Conservation (phyloP, 352 stramenopile genomes). For the Elongisporangium prolatum region DNA sequence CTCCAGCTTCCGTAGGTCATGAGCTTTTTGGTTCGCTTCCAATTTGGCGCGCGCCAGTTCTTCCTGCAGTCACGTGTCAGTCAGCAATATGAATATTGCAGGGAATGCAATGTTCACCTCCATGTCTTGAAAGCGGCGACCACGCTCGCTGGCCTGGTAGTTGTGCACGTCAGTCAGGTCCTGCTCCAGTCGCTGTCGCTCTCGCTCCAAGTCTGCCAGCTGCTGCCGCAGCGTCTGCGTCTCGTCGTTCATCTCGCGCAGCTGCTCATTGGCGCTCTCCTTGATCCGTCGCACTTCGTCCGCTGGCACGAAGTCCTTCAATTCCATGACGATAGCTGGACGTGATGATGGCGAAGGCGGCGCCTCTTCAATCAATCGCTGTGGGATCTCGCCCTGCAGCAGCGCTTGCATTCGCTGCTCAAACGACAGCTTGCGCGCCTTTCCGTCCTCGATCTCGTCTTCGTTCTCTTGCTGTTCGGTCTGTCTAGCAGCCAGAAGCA, state of each 20-base stretch:
- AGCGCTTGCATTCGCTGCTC: conserved; percentile 51
- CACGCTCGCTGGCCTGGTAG: conserved; percentile 61
- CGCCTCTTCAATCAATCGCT: conserved; percentile 21
- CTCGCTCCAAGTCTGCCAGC: conserved; percentile 34
- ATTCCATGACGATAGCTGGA: conserved; percentile 42
- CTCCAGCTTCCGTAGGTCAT: conserved; percentile 40
- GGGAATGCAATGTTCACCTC: conserved; percentile 15
- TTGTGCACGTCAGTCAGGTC: conserved; percentile 64
- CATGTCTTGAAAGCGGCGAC: conserved; percentile 52
- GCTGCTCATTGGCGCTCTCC: conserved; percentile 32
- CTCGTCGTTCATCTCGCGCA: conserved; percentile 27
- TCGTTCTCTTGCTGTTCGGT: conserved; percentile 15
- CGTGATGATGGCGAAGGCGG: conserved; percentile 13
- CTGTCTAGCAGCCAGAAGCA: conserved; percentile 28
- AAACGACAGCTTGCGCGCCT: conserved; percentile 30
- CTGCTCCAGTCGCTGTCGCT: conserved; percentile 59
- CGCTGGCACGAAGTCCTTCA: conserved; percentile 62
- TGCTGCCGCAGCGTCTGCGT: conserved; percentile 21
- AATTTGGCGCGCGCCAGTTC: conserved; percentile 51
- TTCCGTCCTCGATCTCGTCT: conserved; percentile 20
- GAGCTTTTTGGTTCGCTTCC: conserved; percentile 39
- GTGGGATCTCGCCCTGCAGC: conserved; percentile 37
- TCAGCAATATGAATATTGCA: background rate
- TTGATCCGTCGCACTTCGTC: conserved; percentile 50
- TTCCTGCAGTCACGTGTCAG: conserved; percentile 11